Base-by-base conservation (phyloP, 208 protist species). In the Naegleria fowleri region DNA sequence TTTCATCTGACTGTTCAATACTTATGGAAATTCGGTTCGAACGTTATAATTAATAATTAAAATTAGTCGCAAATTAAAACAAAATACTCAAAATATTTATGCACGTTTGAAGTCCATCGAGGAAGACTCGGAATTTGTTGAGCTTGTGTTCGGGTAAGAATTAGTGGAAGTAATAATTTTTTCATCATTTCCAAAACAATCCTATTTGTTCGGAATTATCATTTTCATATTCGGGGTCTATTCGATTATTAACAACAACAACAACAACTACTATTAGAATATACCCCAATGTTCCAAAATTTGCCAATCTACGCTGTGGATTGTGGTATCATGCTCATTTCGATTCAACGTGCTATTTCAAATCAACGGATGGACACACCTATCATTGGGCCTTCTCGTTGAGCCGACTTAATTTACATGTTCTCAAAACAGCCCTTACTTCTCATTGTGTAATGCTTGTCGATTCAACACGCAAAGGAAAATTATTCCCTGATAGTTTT, bases 301-400 rank as follows among this genome's bases (percentile, higher is more conserved):
- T 95, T 36, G 94, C 92, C 9, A 95, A 95, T 91, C 51, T 95
- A 19, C 51, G 94, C 55, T 95, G 94, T 93, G 94, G 94, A 11
- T 15, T 39, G 36, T 95, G 94, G 94, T 96, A 95, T 87, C 43
- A 19, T 38, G 19, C 19, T 29, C 59, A 15, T 19, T 93, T 90
- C 55, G 89, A 94, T 55, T 38, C n/a, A 36, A 93, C 89, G 41
- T 94, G 91, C 58, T 95, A 95, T 88, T 95, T 95, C 19, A 95
- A 95, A 79, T 95, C 93, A 0, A 95, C 94, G 19, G 94, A 95
- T 92, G 94, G 94, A 25, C 94, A 95, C 59, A 95, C 93, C 90
- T 93, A 94, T n/a, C 83, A 95, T 55, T 95, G 94, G 94, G 55
- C 40, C n/a, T 95, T 95, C 86, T 90, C 76, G 41, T 29, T 48